phyloP scores from a whole-genome alignment of 192 early-diverging fungal species.

The Neocallimastix lanati region DNA sequence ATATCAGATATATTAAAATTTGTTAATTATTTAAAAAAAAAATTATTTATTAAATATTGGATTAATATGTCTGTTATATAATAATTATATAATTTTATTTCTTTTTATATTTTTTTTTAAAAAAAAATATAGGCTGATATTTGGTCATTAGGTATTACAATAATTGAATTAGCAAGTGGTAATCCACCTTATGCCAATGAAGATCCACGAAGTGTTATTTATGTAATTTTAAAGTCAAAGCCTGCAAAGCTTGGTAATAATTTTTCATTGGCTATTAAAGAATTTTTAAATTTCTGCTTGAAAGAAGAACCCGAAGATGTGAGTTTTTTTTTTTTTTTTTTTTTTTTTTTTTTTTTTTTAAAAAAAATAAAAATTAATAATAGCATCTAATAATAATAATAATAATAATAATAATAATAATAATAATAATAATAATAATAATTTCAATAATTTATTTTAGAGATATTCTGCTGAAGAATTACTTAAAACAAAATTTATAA shows the following conservation, averaged over 20 bases:
- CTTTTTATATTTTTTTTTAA: too few species aligned
- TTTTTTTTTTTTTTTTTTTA: background rate
- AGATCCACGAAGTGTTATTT: conserved; percentile 77
- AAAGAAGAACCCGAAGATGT: conserved; percentile 70
- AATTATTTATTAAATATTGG: too few species aligned
- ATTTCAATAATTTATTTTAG: too few species aligned
- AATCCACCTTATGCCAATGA: conserved; percentile 82
- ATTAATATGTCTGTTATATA: too few species aligned
- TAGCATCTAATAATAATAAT: too few species aligned
- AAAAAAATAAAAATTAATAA: too few species aligned
- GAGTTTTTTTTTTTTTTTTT: background rate
- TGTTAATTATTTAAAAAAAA: too few species aligned
- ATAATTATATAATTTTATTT: too few species aligned
- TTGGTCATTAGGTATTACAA: conserved; percentile 96
- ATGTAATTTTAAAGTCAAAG: conserved; percentile 62
- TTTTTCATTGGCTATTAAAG: conserved; percentile 65
- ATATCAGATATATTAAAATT: too few species aligned
- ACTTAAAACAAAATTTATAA: conserved; percentile 60
- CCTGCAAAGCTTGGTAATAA: conserved; percentile 59
- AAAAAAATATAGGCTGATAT: conserved; percentile 64
- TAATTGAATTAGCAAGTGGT: conserved; percentile 88
- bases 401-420: too few species aligned
- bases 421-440: too few species aligned
- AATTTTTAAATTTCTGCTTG: conserved; percentile 74
- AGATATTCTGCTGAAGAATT: conserved; percentile 75